Evolutionary conservation across 371 early-diverging fungal genomes (phyloP).

Genomic region (Mortierella sp.): DNA sequence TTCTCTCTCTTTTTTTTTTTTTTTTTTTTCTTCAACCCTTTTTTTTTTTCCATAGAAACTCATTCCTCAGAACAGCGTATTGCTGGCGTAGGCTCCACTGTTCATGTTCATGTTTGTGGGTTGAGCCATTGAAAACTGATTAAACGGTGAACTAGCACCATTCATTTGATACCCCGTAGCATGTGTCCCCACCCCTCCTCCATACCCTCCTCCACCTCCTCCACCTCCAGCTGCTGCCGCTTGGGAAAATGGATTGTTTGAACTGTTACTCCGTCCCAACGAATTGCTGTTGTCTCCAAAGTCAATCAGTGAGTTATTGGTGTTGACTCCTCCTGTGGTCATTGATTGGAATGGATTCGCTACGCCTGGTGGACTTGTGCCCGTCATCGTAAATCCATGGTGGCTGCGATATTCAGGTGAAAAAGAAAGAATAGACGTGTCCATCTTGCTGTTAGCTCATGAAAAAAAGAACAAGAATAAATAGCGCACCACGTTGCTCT

Average conservation of each 20-base stretch:
- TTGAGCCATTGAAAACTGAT: constrained; percentile 18
- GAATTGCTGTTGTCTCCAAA: constrained; percentile 13
- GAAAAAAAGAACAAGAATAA: neutral
- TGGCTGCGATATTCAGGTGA: constrained; percentile 11
- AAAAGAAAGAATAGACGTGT: no score
- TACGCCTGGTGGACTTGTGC: constrained; percentile 13
- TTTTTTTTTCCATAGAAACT: constrained; percentile 2
- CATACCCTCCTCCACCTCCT: no score
- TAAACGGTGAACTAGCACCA: neutral
- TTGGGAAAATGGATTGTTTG: constrained; percentile 40
- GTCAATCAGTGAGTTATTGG: constrained; percentile 36
- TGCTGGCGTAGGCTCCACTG: constrained; percentile 35
- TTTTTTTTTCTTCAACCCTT: constrained; percentile 3
- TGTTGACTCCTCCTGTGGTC: constrained; percentile 11
- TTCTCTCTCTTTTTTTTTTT: constrained; percentile 5
- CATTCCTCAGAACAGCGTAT: constrained; percentile 39
- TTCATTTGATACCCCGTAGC: no score
- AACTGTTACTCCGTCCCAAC: constrained; percentile 5
- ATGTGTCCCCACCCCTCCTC: no score
- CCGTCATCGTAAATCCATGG: constrained; percentile 13
- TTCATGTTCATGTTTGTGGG: constrained; percentile 6
- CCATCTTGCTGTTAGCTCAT: neutral
- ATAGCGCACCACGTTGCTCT: neutral
- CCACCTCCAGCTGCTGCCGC: constrained; percentile 2
- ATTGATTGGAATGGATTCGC: constrained; percentile 42